Evolutionary conservation across 768 basidiomycete genomes (phyloP).

Genomic region (Leccinum fibrillosum): DNA sequence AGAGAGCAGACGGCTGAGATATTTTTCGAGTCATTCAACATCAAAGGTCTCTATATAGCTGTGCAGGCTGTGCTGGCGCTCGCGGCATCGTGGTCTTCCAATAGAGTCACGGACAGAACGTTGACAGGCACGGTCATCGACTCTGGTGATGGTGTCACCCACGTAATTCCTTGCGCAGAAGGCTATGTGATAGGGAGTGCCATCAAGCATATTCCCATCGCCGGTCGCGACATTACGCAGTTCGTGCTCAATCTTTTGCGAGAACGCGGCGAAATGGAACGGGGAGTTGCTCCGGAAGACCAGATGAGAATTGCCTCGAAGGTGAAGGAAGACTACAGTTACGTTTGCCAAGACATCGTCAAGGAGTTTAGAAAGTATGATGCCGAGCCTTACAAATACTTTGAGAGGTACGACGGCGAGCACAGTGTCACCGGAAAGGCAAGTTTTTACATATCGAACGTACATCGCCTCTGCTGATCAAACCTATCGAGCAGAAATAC

Average conservation of each 20-base stretch:
- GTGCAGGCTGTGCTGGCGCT: slow-evolving; percentile 98
- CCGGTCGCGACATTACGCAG: slow-evolving; percentile 94
- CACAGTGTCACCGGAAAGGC: slow-evolving; percentile 91
- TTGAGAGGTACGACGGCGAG: slow-evolving; percentile 91
- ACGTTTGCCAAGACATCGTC: slow-evolving; percentile 98
- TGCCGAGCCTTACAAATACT: slow-evolving; percentile 90
- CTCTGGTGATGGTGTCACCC: slow-evolving; percentile 98
- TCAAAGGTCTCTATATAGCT: slow-evolving; percentile 96
- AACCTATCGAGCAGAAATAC: slow-evolving; percentile 66
- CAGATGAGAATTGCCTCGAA: slow-evolving; percentile 87
- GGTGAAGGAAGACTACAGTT: slow-evolving; percentile 97
- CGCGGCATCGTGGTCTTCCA: slow-evolving; percentile 95
- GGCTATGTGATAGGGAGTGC: slow-evolving; percentile 99
- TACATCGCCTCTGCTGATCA: slow-evolving; percentile 5
- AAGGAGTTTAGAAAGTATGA: slow-evolving; percentile 99
- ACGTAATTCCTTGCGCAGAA: slow-evolving; percentile 94
- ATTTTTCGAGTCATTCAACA: slow-evolving; percentile 99
- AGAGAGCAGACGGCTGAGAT: slow-evolving; percentile 99
- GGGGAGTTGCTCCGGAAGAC: slow-evolving; percentile 88
- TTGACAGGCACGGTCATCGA: slow-evolving; percentile 98
- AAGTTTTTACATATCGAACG: slow-evolving; percentile 23
- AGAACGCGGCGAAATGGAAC: slow-evolving; percentile 87
- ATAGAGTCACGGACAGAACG: slow-evolving; percentile 83
- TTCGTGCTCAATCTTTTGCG: slow-evolving; percentile 95
- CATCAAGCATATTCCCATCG: slow-evolving; percentile 98